These are phyloP conservation scores for Dothistroma septosporum DNA, from an alignment of 2,329 filamentous ascomycete species.

Conservation along the genomic window DNA sequence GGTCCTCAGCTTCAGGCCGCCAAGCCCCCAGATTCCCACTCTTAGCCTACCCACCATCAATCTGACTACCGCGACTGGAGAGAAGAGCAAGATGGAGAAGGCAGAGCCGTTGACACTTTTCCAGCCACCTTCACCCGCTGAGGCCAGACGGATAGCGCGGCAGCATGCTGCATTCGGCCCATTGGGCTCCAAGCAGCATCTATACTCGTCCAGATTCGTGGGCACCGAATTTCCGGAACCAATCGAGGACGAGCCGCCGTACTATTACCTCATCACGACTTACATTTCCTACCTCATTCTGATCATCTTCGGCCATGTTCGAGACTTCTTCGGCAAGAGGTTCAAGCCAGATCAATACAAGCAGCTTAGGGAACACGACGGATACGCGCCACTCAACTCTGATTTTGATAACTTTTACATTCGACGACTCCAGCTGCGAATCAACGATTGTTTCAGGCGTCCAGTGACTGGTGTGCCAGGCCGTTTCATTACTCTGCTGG, in stretches of 20 bases:
- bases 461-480: slow-evolving; percentile 91
- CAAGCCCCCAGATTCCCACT: slow-evolving; percentile 64
- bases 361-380: slow-evolving; percentile 75
- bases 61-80: slow-evolving; percentile 76
- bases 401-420: slow-evolving; percentile 99
- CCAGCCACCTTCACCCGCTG: slow-evolving; percentile 79
- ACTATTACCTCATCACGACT: slow-evolving; percentile 94
- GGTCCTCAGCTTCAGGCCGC: slow-evolving; percentile 59
- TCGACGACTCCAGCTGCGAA: slow-evolving; percentile 82
- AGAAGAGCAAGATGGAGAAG: slow-evolving; percentile 69
- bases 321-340: slow-evolving; percentile 96
- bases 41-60: slow-evolving; percentile 86
- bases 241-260: slow-evolving; percentile 90
- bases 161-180: slow-evolving; percentile 90
- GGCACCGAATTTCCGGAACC: slow-evolving; percentile 76
- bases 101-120: slow-evolving; percentile 76
- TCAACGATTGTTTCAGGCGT: slow-evolving; percentile 94
- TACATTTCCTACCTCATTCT: slow-evolving; percentile 97
- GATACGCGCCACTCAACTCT: slow-evolving; percentile 91
- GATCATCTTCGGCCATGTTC: slow-evolving; percentile 89
- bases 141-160: slow-evolving; percentile 69
- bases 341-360: slow-evolving; percentile 85
- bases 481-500: slow-evolving; percentile 85
- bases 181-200: slow-evolving; percentile 71
- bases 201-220: slow-evolving; percentile 83